Percentiles rank a stretch among this genome's conserved stretches.
These are phyloP conservation scores for Oryza rufipogon DNA, from an alignment of 176 grass and related monocot genomes.

Conservation along the genomic window DNA sequence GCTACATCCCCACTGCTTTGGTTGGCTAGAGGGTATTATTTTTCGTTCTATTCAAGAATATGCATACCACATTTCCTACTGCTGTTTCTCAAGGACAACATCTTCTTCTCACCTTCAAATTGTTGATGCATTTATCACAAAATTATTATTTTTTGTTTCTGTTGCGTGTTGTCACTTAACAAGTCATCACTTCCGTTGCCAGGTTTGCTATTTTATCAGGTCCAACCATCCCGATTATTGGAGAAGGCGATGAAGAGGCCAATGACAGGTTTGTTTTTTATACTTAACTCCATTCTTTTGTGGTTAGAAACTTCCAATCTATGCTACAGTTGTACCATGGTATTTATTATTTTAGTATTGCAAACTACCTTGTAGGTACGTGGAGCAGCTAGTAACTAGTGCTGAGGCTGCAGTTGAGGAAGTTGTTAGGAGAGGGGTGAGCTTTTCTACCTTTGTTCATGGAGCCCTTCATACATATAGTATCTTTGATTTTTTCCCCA, in stretches of 20 bases:
- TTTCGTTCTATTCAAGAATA: slow-evolving; percentile 46
- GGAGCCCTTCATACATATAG: neutral
- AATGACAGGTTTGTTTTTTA: slow-evolving; percentile 78
- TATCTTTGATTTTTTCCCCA: neutral
- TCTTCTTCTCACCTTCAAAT: slow-evolving; percentile 3
- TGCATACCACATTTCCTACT: slow-evolving; percentile 5
- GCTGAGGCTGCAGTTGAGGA: slow-evolving; percentile 95
- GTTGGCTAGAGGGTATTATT: slow-evolving; percentile 93
- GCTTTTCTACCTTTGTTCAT: slow-evolving; percentile 24
- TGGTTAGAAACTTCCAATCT: slow-evolving; percentile 9
- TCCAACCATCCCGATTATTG: slow-evolving; percentile 96
- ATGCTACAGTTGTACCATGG: slow-evolving; percentile 4
- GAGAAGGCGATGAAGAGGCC: slow-evolving; percentile 96
- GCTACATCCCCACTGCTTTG: slow-evolving; percentile 92
- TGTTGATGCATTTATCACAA: neutral
- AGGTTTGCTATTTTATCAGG: slow-evolving; percentile 96
- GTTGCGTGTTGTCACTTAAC: slow-evolving; percentile 15
- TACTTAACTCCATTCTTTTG: slow-evolving; percentile 28
- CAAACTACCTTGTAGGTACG: slow-evolving; percentile 65
- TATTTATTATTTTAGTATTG: slow-evolving; percentile 27
- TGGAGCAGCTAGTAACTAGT: slow-evolving; percentile 91
- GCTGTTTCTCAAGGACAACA: neutral
- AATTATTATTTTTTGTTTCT: slow-evolving; percentile 8
- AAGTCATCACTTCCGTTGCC: neutral
- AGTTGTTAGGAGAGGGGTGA: slow-evolving; percentile 88